Percentiles rank a stretch among this genome's conserved stretches.
phyloP scores from a whole-genome alignment of 1,139 yeast species.

The Blastobotrys serpentis region DNA sequence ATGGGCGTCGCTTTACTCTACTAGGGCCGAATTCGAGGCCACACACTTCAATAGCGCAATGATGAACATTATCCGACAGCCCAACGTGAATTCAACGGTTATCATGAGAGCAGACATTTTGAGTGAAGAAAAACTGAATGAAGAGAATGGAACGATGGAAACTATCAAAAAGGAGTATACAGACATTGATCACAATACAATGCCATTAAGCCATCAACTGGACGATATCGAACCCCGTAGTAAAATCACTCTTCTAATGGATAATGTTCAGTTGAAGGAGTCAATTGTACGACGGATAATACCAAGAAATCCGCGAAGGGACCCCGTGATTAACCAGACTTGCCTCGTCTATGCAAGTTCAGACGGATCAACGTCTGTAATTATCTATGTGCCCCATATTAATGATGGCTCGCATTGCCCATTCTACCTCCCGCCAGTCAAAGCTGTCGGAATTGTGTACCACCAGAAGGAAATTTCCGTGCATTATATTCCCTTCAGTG shows the following conservation, averaged over 20 bases:
- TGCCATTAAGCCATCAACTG: slow-evolving; percentile 43
- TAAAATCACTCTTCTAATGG: slow-evolving; percentile 6
- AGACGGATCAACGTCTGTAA: slow-evolving; percentile 39
- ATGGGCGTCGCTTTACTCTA: slow-evolving; percentile 50
- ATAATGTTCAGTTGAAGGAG: slow-evolving; percentile 42
- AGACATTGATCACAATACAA: slow-evolving; percentile 31
- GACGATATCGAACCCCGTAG: slow-evolving; percentile 54
- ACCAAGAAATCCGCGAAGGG: slow-evolving; percentile 88
- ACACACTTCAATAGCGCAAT: slow-evolving; percentile 69
- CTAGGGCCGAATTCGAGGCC: slow-evolving; percentile 39
- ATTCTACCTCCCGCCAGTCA: slow-evolving; percentile 80
- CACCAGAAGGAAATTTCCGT: slow-evolving; percentile 58
- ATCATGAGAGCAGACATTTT: slow-evolving; percentile 85
- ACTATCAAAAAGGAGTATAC: slow-evolving; percentile 33
- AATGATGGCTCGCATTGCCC: slow-evolving; percentile 64
- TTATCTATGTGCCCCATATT: slow-evolving; percentile 77
- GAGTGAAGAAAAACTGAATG: slow-evolving; percentile 41
- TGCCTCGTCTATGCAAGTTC: slow-evolving; percentile 51
- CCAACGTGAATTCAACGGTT: slow-evolving; percentile 89
- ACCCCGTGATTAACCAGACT: slow-evolving; percentile 78
- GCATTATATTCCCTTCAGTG: slow-evolving; percentile 68
- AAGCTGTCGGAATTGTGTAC: slow-evolving; percentile 73
- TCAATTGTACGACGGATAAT: slow-evolving; percentile 70
- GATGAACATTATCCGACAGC: slow-evolving; percentile 77
- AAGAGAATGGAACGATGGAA: slow-evolving; percentile 12